A percentile compares a stretch with the other conserved stretches of the same genome.
Evolutionary conservation across 495 filamentous ascomycete species (phyloP).

Genomic region (Chaetomium fimeti): DNA sequence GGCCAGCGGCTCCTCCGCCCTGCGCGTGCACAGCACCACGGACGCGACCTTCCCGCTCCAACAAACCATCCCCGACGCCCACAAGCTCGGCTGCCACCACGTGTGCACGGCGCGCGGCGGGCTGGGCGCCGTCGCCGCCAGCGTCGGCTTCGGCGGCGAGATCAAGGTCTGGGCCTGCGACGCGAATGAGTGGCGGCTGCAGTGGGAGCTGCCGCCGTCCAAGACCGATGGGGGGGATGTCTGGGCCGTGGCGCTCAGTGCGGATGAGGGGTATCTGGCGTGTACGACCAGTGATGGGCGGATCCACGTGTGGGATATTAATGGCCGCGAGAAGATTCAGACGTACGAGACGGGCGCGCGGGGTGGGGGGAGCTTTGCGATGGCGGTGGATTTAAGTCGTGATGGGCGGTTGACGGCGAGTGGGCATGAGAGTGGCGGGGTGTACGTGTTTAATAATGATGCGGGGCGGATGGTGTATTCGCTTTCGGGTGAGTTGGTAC

Average conservation of each 20-base stretch:
- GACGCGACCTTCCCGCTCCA: constrained; percentile 67
- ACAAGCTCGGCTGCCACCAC: constrained; percentile 88
- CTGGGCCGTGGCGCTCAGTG: constrained; percentile 85
- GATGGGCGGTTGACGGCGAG: constrained; percentile 86
- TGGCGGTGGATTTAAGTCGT: constrained; percentile 72
- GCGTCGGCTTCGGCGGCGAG: constrained; percentile 83
- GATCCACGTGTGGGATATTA: constrained; percentile 83
- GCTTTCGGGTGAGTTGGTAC: constrained; percentile 61
- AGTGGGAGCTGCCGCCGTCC: constrained; percentile 36
- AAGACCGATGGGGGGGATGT: constrained; percentile 59
- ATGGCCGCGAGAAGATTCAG: constrained; percentile 49
- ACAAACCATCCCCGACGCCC: constrained; percentile 72
- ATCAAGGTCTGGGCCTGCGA: constrained; percentile 66
- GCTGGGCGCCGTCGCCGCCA: constrained; percentile 69
- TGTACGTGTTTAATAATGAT: constrained; percentile 93
- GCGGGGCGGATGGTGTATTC: constrained; percentile 83
- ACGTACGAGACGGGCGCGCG: constrained; percentile 83
- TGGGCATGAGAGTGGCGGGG: constrained; percentile 88
- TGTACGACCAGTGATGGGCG: constrained; percentile 78
- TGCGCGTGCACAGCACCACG: constrained; percentile 72
- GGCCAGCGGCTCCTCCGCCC: constrained; percentile 73
- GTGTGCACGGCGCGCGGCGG: constrained; percentile 59
- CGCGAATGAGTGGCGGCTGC: constrained; percentile 48
- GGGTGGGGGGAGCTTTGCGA: constrained; percentile 64
- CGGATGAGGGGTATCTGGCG: constrained; percentile 77